A percentile compares a stretch with the other conserved stretches of the same genome.
Evolutionary conservation across 2,329 filamentous ascomycete genomes (phyloP).

Genomic region (Penicillium psychrosexuale): DNA sequence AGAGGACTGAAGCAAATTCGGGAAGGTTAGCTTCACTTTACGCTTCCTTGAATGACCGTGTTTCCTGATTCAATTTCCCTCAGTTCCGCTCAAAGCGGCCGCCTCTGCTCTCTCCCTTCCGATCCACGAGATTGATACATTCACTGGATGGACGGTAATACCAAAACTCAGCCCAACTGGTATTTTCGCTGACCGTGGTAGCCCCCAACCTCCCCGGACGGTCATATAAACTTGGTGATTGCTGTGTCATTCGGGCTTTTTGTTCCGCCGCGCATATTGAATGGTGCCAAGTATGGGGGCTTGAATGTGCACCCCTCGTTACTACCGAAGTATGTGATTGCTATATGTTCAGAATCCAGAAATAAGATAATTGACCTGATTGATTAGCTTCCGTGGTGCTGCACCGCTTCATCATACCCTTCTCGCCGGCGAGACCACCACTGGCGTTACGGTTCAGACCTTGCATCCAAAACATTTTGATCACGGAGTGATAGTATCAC

Average conservation of each 20-base stretch:
- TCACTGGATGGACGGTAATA: constrained; percentile 73
- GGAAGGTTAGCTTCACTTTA: constrained; percentile 55
- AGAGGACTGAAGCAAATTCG: constrained; percentile 67
- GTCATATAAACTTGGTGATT: constrained; percentile 70
- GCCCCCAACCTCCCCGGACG: constrained; percentile 51
- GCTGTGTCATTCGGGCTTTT: constrained; percentile 94
- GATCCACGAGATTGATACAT: constrained; percentile 75
- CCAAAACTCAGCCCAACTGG: neutral
- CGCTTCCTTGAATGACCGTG: neutral
- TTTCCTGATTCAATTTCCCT: constrained; percentile 12
- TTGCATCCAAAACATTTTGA: constrained; percentile 76
- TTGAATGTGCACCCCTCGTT: constrained; percentile 92
- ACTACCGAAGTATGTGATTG: constrained; percentile 66
- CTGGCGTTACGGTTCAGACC: constrained; percentile 84
- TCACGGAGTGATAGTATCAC: constrained; percentile 69
- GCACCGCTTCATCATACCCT: constrained; percentile 86
- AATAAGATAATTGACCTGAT: neutral
- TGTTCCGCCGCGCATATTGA: constrained; percentile 73
- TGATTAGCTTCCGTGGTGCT: constrained; percentile 68
- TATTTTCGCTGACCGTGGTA: constrained; percentile 33
- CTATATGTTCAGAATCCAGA: neutral
- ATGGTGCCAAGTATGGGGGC: constrained; percentile 71
- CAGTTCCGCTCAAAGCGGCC: constrained; percentile 70
- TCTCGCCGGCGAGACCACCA: constrained; percentile 57
- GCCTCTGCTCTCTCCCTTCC: constrained; percentile 63